phyloP scores from a whole-genome alignment of 345 rosid species.

The Eucalyptus rudis region DNA sequence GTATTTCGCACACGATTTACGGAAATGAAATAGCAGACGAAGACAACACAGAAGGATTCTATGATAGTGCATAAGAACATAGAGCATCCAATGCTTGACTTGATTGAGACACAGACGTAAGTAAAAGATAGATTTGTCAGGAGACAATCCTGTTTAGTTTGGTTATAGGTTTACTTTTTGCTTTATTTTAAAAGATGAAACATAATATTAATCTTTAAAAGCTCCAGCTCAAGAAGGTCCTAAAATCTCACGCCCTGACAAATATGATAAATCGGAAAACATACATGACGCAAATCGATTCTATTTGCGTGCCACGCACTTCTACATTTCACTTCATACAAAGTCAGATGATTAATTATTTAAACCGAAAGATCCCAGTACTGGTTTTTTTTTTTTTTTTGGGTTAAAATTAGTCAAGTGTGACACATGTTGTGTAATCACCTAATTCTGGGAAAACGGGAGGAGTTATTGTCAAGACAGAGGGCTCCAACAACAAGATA shows the following conservation, averaged over 20 bases:
- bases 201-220: background rate
- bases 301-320: background rate
- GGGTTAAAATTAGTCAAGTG: background rate
- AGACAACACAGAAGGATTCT: no score
- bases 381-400: background rate
- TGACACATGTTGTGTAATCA: background rate
- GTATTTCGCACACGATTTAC: no score
- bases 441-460: background rate
- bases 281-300: background rate
- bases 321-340: background rate
- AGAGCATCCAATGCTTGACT: background rate
- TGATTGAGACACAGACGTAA: background rate
- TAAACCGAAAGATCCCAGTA: no score
- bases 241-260: background rate
- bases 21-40: no score
- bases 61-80: no score
- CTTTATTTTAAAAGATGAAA: background rate
- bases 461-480: background rate
- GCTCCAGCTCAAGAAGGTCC: background rate
- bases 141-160: background rate
- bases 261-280: background rate
- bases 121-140: background rate
- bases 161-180: background rate
- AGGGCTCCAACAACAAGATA: background rate
- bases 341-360: background rate